Conservation (phyloP, 2,329 filamentous ascomycete species). For the Zopfia rhizophila region DNA sequence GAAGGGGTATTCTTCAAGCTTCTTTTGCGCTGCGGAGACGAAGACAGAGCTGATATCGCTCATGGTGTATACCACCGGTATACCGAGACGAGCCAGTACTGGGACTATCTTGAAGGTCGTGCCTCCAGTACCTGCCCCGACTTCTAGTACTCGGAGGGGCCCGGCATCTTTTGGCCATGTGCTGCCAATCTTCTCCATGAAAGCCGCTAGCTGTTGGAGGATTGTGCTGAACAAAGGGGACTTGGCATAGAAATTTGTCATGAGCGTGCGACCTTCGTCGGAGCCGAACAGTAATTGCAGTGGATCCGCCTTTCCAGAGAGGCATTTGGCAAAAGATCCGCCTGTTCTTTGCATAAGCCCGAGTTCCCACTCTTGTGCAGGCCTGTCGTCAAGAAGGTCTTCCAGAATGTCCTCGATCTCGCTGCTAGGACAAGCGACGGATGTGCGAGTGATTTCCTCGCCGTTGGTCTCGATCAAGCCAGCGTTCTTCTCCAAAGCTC, state of each 20-base stretch:
- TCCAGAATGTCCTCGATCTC: conserved; percentile 24
- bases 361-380: conserved; percentile 43
- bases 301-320: neutral
- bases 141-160: neutral
- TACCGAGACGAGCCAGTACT: neutral
- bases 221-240: conserved; percentile 21
- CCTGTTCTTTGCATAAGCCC: conserved; percentile 31
- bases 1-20: neutral
- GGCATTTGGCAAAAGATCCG: neutral
- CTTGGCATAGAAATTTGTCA: conserved; percentile 51
- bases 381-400: conserved; percentile 35
- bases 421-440: neutral
- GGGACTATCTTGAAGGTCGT: neutral
- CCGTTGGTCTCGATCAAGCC: conserved; percentile 10
- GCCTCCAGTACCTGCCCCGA: neutral
- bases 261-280: conserved; percentile 27
- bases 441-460: neutral
- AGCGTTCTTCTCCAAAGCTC: conserved; percentile 15
- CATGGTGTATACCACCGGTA: neutral
- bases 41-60: neutral
- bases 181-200: neutral
- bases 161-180: neutral
- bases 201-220: conserved; percentile 2
- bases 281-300: conserved; percentile 9
- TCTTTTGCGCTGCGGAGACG: neutral